A percentile compares a stretch with the other conserved stretches of the same genome.
phyloP scores from a whole-genome alignment of 2,329 filamentous ascomycete genomes.

The Akanthomyces muscarius region DNA sequence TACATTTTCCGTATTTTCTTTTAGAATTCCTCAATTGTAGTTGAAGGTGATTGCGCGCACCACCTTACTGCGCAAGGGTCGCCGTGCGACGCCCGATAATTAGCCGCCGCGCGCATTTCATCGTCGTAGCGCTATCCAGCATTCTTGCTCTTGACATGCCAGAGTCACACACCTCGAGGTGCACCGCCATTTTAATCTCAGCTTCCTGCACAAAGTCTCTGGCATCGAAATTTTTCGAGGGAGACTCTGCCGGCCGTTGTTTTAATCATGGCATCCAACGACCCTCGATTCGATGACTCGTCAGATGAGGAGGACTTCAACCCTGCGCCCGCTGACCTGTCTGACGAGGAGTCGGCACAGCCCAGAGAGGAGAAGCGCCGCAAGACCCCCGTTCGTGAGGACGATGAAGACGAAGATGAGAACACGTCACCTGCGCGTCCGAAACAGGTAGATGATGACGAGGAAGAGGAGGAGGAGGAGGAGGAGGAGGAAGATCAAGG shows the following conservation, averaged over 20 bases:
- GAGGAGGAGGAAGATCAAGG: conserved; percentile 37
- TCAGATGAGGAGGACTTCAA: conserved; percentile 90
- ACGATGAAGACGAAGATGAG: conserved; percentile 37
- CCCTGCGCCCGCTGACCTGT: conserved; percentile 68
- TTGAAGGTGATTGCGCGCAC: too few species aligned
- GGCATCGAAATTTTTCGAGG: conserved; percentile 11
- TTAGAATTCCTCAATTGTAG: background rate
- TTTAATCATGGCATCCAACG: conserved; percentile 45
- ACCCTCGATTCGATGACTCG: conserved; percentile 54
- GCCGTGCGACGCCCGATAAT: conserved; percentile 17
- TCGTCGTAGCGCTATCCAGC: background rate
- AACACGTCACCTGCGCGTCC: conserved; percentile 23
- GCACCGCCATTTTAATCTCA: conserved; percentile 4
- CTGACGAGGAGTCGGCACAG: conserved; percentile 53
- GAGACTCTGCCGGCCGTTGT: background rate
- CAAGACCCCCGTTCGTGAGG: conserved; percentile 17
- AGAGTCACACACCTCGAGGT: conserved; percentile 13
- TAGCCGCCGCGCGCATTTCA: conserved; percentile 20
- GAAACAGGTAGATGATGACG: conserved; percentile 30
- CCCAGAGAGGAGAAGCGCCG: conserved; percentile 37
- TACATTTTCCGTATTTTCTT: background rate
- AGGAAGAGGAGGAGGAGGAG: conserved; percentile 44
- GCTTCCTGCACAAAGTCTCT: conserved; percentile 14
- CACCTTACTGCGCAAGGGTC: background rate
- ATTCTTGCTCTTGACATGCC: conserved; percentile 15